Evolutionary conservation across 441 rosid genomes (phyloP).

Genomic region (Capsella rubella): DNA sequence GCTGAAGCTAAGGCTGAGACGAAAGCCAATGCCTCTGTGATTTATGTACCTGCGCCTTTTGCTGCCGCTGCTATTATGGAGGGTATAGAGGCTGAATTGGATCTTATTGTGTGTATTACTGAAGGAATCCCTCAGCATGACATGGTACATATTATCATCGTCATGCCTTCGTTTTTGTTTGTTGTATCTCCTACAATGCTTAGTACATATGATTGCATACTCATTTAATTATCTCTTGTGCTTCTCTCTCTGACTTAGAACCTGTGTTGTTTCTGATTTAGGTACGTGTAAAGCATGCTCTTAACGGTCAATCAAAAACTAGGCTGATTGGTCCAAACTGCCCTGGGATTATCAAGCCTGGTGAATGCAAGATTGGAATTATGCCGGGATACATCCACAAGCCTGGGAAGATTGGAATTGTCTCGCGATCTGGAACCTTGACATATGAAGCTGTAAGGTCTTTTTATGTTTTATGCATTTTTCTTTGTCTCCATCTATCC

Average conservation of each 20-base stretch:
- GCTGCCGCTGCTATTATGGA: constrained; percentile 98
- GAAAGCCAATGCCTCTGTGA: constrained; percentile 90
- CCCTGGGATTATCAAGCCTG: constrained; percentile 94
- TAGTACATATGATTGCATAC: constrained; percentile 16
- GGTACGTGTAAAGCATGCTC: constrained; percentile 94
- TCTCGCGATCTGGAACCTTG: constrained; percentile 92
- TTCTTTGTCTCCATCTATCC: constrained; percentile 7
- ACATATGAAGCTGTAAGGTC: constrained; percentile 92
- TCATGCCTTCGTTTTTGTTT: background rate
- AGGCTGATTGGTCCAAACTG: constrained; percentile 91
- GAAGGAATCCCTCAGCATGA: constrained; percentile 99
- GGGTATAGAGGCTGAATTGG: constrained; percentile 90
- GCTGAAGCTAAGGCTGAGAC: constrained; percentile 97
- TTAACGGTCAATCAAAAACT: constrained; percentile 87
- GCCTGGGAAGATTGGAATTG: constrained; percentile 91
- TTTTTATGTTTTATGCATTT: background rate
- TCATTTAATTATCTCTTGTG: background rate
- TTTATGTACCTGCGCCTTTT: constrained; percentile 95
- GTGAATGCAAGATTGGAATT: constrained; percentile 94
- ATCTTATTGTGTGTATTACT: constrained; percentile 92
- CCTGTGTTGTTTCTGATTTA: constrained; percentile 38
- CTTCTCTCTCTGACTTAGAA: constrained; percentile 30
- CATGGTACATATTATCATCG: constrained; percentile 62
- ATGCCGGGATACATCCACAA: constrained; percentile 97
- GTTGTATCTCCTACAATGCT: constrained; percentile 1